Conservation (phyloP, 805 yeast genomes). For the Starmerella stigmatis region DNA sequence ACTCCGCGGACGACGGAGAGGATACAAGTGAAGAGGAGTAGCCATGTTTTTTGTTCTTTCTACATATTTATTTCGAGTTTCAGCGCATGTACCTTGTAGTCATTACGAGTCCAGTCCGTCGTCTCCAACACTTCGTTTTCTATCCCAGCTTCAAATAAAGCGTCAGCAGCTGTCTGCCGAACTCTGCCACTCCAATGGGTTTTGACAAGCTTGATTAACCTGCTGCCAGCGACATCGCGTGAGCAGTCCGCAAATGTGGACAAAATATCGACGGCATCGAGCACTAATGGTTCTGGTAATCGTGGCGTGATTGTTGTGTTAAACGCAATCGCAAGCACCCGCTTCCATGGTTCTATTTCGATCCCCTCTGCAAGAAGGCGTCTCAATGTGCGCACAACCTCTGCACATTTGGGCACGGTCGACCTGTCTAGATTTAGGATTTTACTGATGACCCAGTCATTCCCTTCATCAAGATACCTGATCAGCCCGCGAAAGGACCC, state of each 20-base stretch:
- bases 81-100: background rate
- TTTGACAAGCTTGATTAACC: conserved; percentile 27
- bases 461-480: background rate
- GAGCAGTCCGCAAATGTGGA: conserved; percentile 3
- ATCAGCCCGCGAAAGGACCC: conserved; percentile 10
- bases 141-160: conserved; percentile 32
- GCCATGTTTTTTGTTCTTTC: background rate
- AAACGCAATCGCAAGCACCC: conserved; percentile 39
- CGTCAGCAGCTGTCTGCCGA: conserved; percentile 36
- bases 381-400: conserved; percentile 8
- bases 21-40: conserved; percentile 23
- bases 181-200: conserved; percentile 31
- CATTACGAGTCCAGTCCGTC: conserved; percentile 18
- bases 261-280: conserved; percentile 18
- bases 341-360: conserved; percentile 21
- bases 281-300: conserved; percentile 28
- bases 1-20: conserved; percentile 18
- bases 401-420: background rate
- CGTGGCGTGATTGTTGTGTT: conserved; percentile 47
- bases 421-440: conserved; percentile 10
- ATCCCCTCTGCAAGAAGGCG: conserved; percentile 6
- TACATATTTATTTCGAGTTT: background rate
- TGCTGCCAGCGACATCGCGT: conserved; percentile 20
- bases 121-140: conserved; percentile 9
- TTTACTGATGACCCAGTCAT: conserved; percentile 5